Evolutionary conservation across 495 filamentous ascomycete genomes (phyloP).

Genomic region (Aspergillus ellipticus): DNA sequence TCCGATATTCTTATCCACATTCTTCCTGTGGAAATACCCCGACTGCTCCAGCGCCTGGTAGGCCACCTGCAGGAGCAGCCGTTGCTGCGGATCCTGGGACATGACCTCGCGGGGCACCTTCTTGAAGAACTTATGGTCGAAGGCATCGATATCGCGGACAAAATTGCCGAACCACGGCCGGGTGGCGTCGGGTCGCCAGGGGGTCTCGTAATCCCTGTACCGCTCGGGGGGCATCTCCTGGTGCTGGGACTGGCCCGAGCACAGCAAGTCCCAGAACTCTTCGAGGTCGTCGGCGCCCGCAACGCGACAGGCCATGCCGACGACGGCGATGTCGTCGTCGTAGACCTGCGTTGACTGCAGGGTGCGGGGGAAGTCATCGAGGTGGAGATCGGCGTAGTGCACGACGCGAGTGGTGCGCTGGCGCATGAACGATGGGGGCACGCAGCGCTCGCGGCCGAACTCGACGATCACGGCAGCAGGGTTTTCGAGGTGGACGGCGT

Average conservation of each 20-base stretch:
- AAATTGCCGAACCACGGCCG: constrained; percentile 48
- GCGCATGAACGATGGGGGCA: constrained; percentile 35
- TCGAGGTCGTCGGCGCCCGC: constrained; percentile 46
- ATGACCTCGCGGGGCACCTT: constrained; percentile 42
- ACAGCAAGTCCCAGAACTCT: constrained; percentile 43
- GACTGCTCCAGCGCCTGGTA: constrained; percentile 50
- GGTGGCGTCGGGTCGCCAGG: constrained; percentile 30
- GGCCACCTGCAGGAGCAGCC: constrained; percentile 43
- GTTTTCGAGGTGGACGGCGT: constrained; percentile 12
- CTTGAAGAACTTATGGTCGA: constrained; percentile 55
- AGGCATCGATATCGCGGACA: constrained; percentile 38
- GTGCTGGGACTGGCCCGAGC: constrained; percentile 41
- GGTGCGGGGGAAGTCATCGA: constrained; percentile 6
- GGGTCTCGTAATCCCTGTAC: constrained; percentile 30
- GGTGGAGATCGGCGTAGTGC: constrained; percentile 16
- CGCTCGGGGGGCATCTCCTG: constrained; percentile 33
- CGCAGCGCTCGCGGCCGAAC: constrained; percentile 41
- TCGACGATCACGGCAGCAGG: constrained; percentile 25
- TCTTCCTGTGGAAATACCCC: constrained; percentile 30
- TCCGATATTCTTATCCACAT: constrained; percentile 24
- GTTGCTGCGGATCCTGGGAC: constrained; percentile 51
- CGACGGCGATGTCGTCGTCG: constrained; percentile 44
- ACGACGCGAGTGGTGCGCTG: constrained; percentile 21
- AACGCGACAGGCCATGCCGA: constrained; percentile 49
- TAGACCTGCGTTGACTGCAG: constrained; percentile 4